Evolutionary conservation across 2,329 filamentous ascomycete genomes (phyloP).

Genomic region (Metarhizium humberi): DNA sequence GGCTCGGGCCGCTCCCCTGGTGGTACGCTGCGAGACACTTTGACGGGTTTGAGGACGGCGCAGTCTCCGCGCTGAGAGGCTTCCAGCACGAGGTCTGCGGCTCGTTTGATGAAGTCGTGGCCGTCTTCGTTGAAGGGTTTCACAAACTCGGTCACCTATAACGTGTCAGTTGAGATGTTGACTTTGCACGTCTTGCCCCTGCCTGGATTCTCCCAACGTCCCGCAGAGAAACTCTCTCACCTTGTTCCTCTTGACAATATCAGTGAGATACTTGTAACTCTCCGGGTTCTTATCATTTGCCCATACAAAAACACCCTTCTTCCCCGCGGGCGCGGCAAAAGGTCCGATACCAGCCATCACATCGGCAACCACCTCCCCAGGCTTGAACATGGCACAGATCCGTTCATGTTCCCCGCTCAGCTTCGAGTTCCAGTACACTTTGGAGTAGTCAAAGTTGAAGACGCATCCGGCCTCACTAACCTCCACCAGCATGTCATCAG

Average conservation of each 20-base stretch:
- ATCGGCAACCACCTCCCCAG: slow-evolving; percentile 86
- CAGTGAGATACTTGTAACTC: slow-evolving; percentile 62
- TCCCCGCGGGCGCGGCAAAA: slow-evolving; percentile 86
- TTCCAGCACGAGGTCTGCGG: slow-evolving; percentile 50
- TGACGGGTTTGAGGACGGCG: slow-evolving; percentile 38
- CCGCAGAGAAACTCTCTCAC: slow-evolving; percentile 30
- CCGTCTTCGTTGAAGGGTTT: slow-evolving; percentile 76
- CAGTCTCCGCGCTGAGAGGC: slow-evolving; percentile 42
- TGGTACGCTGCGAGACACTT: slow-evolving; percentile 27
- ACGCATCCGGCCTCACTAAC: slow-evolving; percentile 72
- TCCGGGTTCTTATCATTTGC: slow-evolving; percentile 96
- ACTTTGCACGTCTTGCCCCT: too few species aligned
- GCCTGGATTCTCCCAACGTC: not conserved
- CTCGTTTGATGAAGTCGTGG: slow-evolving; percentile 64
- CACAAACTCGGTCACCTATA: slow-evolving; percentile 57
- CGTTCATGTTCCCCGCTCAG: slow-evolving; percentile 83
- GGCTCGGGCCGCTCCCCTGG: slow-evolving; percentile 26
- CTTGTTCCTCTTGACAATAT: slow-evolving; percentile 71
- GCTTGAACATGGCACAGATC: slow-evolving; percentile 64
- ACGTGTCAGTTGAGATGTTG: not conserved
- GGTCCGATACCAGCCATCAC: slow-evolving; percentile 97
- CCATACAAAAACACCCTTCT: slow-evolving; percentile 85
- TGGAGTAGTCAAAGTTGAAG: slow-evolving; percentile 91
- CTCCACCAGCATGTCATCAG: slow-evolving; percentile 74
- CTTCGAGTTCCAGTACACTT: slow-evolving; percentile 96